Evolutionary conservation across 2,329 filamentous ascomycete species (phyloP).

Genomic region (Xylaria sp.): DNA sequence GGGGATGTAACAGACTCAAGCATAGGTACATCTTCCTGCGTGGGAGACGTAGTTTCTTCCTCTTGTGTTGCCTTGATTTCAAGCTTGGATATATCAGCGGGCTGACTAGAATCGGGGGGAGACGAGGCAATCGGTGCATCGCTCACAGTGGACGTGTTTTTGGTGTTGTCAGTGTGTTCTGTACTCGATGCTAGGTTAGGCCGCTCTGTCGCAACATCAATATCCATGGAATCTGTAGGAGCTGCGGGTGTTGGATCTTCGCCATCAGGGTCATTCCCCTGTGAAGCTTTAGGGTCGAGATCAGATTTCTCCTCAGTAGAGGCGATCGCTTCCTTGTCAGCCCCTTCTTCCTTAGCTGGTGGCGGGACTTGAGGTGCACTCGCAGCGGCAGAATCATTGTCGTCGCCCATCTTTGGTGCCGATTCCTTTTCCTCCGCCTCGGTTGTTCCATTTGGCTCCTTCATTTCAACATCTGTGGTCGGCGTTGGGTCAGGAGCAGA

Average conservation of each 20-base stretch:
- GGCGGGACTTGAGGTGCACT: neutral
- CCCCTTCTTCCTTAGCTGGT: conserved; percentile 8
- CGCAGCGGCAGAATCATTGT: neutral
- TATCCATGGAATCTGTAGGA: conserved; percentile 47
- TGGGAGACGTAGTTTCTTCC: conserved; percentile 38
- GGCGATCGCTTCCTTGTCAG: conserved; percentile 8
- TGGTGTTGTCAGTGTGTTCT: conserved; percentile 41
- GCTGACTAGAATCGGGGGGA: conserved; percentile 49
- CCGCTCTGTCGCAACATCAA: conserved; percentile 44
- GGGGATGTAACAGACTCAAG: conserved; percentile 44
- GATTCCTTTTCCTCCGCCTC: conserved; percentile 29
- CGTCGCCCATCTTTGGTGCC: neutral
- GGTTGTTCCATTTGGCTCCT: conserved; percentile 35
- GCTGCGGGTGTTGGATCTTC: conserved; percentile 5
- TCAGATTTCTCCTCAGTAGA: conserved; percentile 29
- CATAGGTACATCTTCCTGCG: conserved; percentile 44
- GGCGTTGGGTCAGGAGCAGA: conserved; percentile 9
- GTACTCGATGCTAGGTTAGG: conserved; percentile 39
- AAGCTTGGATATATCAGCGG: conserved; percentile 48
- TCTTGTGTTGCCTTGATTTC: conserved; percentile 47
- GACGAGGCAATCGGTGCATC: conserved; percentile 44
- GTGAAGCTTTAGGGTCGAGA: conserved; percentile 27
- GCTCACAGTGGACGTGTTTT: conserved; percentile 42
- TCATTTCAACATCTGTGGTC: conserved; percentile 39
- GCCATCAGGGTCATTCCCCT: conserved; percentile 2